Percentiles rank a stretch among this genome's conserved stretches.
Evolutionary conservation across 2,329 filamentous ascomycete species (phyloP).

Genomic region (Lecanicillium sp.): DNA sequence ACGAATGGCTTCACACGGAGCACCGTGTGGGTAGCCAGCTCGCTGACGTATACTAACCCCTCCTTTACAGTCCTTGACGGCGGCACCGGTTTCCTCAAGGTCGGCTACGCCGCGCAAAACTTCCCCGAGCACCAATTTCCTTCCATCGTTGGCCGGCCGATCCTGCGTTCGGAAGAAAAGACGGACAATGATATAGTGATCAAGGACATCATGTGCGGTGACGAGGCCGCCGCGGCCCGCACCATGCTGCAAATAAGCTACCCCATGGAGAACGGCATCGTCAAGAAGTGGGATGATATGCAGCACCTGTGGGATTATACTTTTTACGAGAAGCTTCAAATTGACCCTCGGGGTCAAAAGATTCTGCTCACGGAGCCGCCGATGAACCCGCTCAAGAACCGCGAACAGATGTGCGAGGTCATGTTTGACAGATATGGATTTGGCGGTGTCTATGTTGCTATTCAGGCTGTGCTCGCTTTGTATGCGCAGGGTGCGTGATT

Average conservation of each 20-base stretch:
- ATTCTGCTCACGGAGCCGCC: constrained; percentile 96
- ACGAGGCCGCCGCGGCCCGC: constrained; percentile 90
- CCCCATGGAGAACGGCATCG: constrained; percentile 99
- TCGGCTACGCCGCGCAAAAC: constrained; percentile 98
- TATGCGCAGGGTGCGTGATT: constrained; percentile 90
- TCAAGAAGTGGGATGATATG: constrained; percentile 99
- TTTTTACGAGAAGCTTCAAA: constrained; percentile 92
- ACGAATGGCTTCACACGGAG: constrained; percentile 15
- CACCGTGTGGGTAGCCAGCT: constrained; percentile 11
- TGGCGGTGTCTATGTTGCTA: constrained; percentile 94
- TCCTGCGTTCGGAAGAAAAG: constrained; percentile 90
- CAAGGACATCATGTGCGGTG: constrained; percentile 99
- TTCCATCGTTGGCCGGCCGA: constrained; percentile 95
- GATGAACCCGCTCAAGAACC: constrained; percentile 95
- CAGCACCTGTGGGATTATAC: constrained; percentile 99
- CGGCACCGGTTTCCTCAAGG: constrained; percentile 99
- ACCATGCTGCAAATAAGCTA: constrained; percentile 99
- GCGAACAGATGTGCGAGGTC: constrained; percentile 96
- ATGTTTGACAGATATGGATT: constrained; percentile 99
- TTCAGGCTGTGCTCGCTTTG: constrained; percentile 90
- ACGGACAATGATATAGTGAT: constrained; percentile 57
- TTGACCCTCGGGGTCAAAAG: constrained; percentile 88
- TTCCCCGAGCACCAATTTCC: constrained; percentile 99
- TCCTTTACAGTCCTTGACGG: constrained; percentile 80
- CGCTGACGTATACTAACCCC: constrained; percentile 19